Evolutionary conservation across 306 rosid genomes (phyloP).

Genomic region (Gastrolobium villosum): DNA sequence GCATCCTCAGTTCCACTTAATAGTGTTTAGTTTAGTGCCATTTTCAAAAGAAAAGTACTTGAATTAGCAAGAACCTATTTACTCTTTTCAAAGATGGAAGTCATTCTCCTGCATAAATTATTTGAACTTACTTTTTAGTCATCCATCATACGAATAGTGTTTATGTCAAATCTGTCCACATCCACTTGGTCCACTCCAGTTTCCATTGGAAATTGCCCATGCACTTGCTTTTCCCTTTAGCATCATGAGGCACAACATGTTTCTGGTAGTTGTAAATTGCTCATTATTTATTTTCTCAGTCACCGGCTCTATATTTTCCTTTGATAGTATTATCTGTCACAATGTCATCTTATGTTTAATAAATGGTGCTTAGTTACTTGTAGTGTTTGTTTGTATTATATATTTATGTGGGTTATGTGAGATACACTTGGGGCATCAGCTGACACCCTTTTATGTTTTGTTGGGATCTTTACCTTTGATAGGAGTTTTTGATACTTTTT

Average conservation of each 20-base stretch:
- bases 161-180: background rate
- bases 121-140: conserved; percentile 1
- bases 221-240: background rate
- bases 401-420: background rate
- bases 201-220: background rate
- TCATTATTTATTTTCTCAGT: background rate
- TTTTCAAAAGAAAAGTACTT: background rate
- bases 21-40: background rate
- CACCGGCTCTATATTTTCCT: background rate
- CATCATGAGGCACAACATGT: background rate
- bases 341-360: background rate
- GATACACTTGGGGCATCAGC: background rate
- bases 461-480: no score
- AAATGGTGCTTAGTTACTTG: background rate
- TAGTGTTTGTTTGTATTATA: background rate
- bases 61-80: conserved; percentile 22
- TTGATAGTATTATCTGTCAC: background rate
- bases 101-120: background rate
- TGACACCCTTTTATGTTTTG: no score
- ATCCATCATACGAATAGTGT: background rate
- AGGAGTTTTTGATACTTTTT: background rate
- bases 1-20: background rate
- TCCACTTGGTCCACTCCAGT: background rate
- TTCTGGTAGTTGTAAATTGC: no score
- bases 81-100: conserved; percentile 10